These are phyloP conservation scores for Aquilaria malaccensis DNA, from an alignment of 345 rosid species.

Conservation along the genomic window DNA sequence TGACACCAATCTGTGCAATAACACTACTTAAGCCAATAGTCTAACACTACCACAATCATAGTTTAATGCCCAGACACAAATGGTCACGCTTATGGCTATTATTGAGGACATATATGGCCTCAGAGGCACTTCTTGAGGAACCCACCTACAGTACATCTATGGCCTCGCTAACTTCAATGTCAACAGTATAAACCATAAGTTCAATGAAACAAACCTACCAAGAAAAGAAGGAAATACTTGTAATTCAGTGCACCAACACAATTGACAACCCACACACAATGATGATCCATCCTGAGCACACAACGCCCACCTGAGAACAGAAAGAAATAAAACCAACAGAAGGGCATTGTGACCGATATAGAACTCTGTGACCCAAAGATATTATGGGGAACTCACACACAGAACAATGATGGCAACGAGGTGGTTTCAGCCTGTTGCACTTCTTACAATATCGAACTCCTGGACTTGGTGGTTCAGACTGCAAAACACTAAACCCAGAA, in stretches of 20 bases:
- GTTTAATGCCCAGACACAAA: not conserved
- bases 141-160: too few species aligned
- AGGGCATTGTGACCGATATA: slow-evolving; percentile 5
- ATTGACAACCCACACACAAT: slow-evolving; percentile 95
- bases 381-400: slow-evolving; percentile 48
- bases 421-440: slow-evolving; percentile 78
- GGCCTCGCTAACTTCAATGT: not conserved
- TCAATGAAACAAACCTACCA: slow-evolving; percentile 43
- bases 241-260: slow-evolving; percentile 88
- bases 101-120: not conserved
- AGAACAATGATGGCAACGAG: slow-evolving; percentile 90
- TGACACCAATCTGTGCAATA: too few species aligned
- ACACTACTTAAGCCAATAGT: too few species aligned
- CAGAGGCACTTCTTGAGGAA: not conserved
- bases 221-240: slow-evolving; percentile 79
- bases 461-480: slow-evolving; percentile 43
- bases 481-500: slow-evolving; percentile 44
- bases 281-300: slow-evolving; percentile 85
- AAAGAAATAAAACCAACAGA: slow-evolving; percentile 13
- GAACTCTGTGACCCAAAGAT: not conserved
- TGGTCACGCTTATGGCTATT: not conserved
- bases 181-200: not conserved
- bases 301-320: slow-evolving; percentile 64
- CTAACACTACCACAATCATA: not conserved
- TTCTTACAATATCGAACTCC: slow-evolving; percentile 69